phyloP scores from a whole-genome alignment of 2,329 filamentous ascomycete species.

The Orbilia blumenaviensis region DNA sequence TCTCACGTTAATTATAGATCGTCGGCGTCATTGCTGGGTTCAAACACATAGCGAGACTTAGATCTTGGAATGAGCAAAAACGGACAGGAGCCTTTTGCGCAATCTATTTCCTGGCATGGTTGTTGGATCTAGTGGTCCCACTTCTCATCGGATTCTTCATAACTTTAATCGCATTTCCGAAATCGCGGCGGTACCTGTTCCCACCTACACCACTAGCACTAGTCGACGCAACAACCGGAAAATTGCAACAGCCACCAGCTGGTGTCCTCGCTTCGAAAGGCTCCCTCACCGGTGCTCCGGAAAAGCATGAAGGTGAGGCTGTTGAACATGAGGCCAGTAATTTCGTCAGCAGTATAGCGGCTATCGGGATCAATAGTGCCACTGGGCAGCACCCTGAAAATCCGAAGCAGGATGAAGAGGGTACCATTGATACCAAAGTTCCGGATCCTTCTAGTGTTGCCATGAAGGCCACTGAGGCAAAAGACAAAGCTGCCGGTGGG shows the following conservation, averaged over 20 bases:
- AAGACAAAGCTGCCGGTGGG: constrained; percentile 66
- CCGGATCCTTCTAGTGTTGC: constrained; percentile 71
- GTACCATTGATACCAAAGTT: constrained; percentile 65
- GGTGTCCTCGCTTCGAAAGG: constrained; percentile 79
- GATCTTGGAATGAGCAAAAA: constrained; percentile 79
- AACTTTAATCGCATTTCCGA: constrained; percentile 72
- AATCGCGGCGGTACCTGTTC: constrained; percentile 69
- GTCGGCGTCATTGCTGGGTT: constrained; percentile 72
- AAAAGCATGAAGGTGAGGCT: constrained; percentile 83
- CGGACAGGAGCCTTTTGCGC: constrained; percentile 74
- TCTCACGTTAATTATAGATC: constrained; percentile 59
- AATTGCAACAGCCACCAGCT: constrained; percentile 78
- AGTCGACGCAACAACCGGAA: constrained; percentile 74
- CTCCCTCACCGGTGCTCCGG: constrained; percentile 80
- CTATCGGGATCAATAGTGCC: constrained; percentile 77
- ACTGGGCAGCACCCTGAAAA: constrained; percentile 79
- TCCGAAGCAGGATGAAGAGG: constrained; percentile 61
- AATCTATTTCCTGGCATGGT: constrained; percentile 74
- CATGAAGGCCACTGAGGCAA: constrained; percentile 66
- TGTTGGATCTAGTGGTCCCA: constrained; percentile 75
- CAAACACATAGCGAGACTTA: constrained; percentile 78
- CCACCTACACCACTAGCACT: constrained; percentile 79
- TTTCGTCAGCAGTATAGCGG: constrained; percentile 77
- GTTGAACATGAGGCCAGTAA: constrained; percentile 84
- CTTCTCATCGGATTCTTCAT: constrained; percentile 69